These are phyloP conservation scores for Apiospora malaysiana DNA, from an alignment of 2,329 filamentous ascomycete species.

Conservation along the genomic window DNA sequence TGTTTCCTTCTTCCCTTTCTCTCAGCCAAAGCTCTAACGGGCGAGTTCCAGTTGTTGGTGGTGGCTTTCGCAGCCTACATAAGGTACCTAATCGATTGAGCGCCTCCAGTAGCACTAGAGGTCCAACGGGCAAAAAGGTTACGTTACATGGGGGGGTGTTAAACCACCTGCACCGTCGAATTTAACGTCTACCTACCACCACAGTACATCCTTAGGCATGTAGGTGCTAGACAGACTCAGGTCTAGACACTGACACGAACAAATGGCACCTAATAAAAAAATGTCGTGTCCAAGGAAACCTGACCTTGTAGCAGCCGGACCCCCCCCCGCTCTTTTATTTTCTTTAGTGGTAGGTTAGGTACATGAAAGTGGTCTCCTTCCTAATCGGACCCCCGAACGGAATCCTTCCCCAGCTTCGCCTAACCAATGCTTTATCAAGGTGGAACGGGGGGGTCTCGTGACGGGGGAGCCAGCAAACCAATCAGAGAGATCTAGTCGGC, in stretches of 20 bases:
- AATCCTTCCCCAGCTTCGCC: constrained; percentile 15
- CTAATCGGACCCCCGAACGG: constrained; percentile 10
- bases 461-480: background rate
- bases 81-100: too few relatives aligned
- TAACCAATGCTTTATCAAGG: constrained; percentile 8
- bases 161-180: background rate
- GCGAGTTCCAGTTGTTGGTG: background rate
- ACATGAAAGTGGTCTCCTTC: constrained; percentile 2
- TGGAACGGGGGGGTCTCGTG: constrained; percentile 4
- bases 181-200: background rate
- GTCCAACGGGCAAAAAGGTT: constrained; percentile 1
- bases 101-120: background rate
- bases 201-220: background rate
- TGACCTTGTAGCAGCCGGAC: background rate
- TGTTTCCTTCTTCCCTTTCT: background rate
- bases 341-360: background rate
- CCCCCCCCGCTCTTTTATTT: background rate
- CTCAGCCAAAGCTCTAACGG: too few relatives aligned
- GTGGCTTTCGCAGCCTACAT: background rate
- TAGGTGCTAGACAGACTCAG: background rate
- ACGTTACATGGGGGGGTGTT: background rate
- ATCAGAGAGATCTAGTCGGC: constrained; percentile 12
- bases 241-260: constrained; percentile 11
- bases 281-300: background rate
- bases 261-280: background rate